Percentiles rank a stretch among this genome's conserved stretches.
Conservation (phyloP, 2,329 filamentous ascomycete genomes). For the Colletotrichum sp. region DNA sequence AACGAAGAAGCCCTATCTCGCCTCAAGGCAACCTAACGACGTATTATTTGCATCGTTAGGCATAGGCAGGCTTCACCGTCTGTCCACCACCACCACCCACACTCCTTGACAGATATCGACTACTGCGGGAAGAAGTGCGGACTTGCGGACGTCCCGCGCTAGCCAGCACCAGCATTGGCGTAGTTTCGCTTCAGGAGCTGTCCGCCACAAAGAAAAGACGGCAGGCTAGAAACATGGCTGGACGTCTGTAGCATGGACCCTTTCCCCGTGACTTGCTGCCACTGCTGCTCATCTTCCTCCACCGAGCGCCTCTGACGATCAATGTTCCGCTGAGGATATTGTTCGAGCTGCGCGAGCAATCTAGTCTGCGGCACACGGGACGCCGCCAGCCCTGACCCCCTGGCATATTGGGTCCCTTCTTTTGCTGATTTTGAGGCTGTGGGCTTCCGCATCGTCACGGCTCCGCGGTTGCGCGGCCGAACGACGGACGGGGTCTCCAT, state of each 20-base stretch:
- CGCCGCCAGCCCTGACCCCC: background rate
- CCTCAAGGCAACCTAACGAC: background rate
- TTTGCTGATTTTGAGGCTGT: background rate
- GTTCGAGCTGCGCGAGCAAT: background rate
- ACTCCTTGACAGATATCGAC: background rate
- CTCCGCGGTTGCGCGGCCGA: background rate
- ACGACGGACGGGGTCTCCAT: background rate
- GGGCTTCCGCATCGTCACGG: background rate
- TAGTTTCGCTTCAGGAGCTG: background rate
- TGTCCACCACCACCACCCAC: background rate
- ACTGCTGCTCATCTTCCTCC: background rate
- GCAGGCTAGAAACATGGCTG: background rate
- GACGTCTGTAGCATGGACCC: background rate
- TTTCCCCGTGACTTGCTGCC: background rate
- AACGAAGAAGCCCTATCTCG: background rate
- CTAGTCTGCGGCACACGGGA: background rate
- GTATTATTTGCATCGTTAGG: background rate
- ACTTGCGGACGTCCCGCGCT: background rate
- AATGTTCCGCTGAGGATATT: background rate
- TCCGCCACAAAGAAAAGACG: background rate
- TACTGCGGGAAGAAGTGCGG: background rate
- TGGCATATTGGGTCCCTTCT: background rate
- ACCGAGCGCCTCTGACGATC: background rate
- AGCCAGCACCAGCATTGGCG: background rate
- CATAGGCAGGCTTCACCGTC: background rate